Conservation (phyloP, 805 yeast species). For the Clavispora fructus region DNA sequence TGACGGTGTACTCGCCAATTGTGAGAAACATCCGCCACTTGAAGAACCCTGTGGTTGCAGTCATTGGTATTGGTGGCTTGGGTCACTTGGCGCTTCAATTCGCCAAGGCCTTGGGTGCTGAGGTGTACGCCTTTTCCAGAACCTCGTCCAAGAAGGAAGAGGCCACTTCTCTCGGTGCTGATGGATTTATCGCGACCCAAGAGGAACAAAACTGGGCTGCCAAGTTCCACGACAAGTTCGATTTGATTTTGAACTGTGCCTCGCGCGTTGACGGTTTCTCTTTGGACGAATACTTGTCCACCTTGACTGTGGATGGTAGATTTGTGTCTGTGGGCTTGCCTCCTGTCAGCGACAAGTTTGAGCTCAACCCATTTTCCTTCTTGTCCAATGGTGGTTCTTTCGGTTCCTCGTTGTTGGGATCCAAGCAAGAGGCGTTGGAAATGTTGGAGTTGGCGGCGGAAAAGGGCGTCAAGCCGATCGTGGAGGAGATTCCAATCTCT, state of each 20-base stretch:
- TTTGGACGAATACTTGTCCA: constrained; percentile 40
- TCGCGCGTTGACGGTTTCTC: constrained; percentile 47
- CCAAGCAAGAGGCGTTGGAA: constrained; percentile 59
- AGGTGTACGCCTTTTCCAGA: constrained; percentile 55
- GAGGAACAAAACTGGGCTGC: constrained; percentile 42
- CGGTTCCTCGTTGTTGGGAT: constrained; percentile 58
- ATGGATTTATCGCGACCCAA: constrained; percentile 48
- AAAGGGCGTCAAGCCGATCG: constrained; percentile 56
- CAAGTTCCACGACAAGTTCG: constrained; percentile 33
- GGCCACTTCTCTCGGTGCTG: constrained; percentile 49
- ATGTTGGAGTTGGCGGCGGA: constrained; percentile 62
- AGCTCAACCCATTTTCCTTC: constrained; percentile 48
- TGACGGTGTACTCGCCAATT: constrained; percentile 67
- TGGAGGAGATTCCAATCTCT: constrained; percentile 51
- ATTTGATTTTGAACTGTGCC: constrained; percentile 50
- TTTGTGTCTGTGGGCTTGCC: constrained; percentile 69
- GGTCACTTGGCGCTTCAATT: constrained; percentile 54
- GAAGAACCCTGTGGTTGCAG: constrained; percentile 43
- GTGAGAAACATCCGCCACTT: constrained; percentile 34
- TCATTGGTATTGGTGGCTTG: constrained; percentile 54
- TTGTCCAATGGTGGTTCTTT: constrained; percentile 45
- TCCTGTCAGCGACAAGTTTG: constrained; percentile 34
- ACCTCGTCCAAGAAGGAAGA: constrained; percentile 43
- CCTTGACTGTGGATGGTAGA: constrained; percentile 53
- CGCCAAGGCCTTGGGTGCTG: constrained; percentile 57